Evolutionary conservation across 371 early-diverging fungal genomes (phyloP).

Genomic region (Mortierella sp.): DNA sequence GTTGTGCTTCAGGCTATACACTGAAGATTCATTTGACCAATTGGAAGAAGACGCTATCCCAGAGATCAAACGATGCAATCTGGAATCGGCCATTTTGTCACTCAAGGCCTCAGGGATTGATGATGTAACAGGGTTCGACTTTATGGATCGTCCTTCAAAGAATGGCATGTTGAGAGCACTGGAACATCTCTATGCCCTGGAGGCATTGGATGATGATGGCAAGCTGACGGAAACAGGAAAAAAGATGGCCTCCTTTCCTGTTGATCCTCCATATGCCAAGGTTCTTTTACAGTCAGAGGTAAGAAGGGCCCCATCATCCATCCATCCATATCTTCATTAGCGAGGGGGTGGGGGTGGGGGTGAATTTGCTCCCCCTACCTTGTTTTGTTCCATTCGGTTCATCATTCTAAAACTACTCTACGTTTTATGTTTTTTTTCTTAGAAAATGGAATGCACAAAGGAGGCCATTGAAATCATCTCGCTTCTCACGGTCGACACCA

Average conservation of each 20-base stretch:
- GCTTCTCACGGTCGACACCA: conserved; percentile 88
- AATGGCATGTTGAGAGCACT: conserved; percentile 78
- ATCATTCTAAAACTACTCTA: background rate
- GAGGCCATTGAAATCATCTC: conserved; percentile 92
- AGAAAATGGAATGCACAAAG: conserved; percentile 75
- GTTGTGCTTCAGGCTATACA: conserved; percentile 93
- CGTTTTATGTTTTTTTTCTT: conserved; percentile 1
- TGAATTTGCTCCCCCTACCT: no score
- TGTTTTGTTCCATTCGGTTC: no score
- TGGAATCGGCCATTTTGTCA: conserved; percentile 86
- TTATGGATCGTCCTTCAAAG: conserved; percentile 90
- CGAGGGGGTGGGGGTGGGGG: no score
- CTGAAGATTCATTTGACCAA: conserved; percentile 82
- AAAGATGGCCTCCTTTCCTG: conserved; percentile 92
- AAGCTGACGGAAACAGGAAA: conserved; percentile 85
- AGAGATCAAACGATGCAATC: conserved; percentile 94
- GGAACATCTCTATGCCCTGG: conserved; percentile 89
- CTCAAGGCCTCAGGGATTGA: conserved; percentile 92
- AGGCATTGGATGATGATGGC: conserved; percentile 88
- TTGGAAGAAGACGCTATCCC: conserved; percentile 83
- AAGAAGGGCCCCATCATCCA: background rate
- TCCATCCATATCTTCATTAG: background rate
- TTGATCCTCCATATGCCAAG: conserved; percentile 92
- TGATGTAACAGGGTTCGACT: conserved; percentile 92
- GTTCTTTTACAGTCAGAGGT: conserved; percentile 80